Evolutionary conservation across 2,329 filamentous ascomycete genomes (phyloP), one percentile per base, ranked within the genome.

Genomic region (Claviceps quebecensis): DNA sequence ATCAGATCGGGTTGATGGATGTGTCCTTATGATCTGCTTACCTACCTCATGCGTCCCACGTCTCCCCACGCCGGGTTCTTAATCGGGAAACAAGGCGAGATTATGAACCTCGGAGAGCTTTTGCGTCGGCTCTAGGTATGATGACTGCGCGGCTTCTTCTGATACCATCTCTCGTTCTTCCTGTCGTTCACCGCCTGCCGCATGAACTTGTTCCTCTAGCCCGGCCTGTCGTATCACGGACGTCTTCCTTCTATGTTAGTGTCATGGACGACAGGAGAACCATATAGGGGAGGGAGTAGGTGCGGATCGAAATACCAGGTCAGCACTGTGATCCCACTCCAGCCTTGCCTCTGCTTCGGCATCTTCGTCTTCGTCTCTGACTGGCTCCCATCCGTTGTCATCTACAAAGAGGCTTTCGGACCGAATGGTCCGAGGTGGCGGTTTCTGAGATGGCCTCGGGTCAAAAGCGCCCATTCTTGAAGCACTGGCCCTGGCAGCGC

Each of bases 331-430:
- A 65, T 89, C 84, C 86, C 86, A 91, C 39, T 81, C 83, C 45
- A 90, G 68, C 58, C 81, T 80, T 48, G 81, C 80, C 56, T 81
- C 77, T 50, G 81, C 78, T 34, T 83, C 81, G 6, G 79, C 78
- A 13, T 82, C 76, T 34, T 83, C 80, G 22, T 77, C 81, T 3
- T 74, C 72, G 29, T 77, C 68, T 45, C 63, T 75, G 2, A 84
- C 72, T 2, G 86, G 85, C 56, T 88, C 83, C 86, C 86, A 91
- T 45, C 76, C 72, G 55, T 87, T 84, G 23, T 87, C 83, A 34
- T 87, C 81, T n/a, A 89, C 75, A 59, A 90, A 89, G 5, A 90
- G 70, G 48, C 81, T 82, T 50, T 87, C 80, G 0, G 81, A 76
- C 53, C 80, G 74, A 46, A 80, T 70, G 23, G 78, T 80, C 14